phyloP scores from a whole-genome alignment of 202 grass and related monocot species.

The Digitaria exilis region DNA sequence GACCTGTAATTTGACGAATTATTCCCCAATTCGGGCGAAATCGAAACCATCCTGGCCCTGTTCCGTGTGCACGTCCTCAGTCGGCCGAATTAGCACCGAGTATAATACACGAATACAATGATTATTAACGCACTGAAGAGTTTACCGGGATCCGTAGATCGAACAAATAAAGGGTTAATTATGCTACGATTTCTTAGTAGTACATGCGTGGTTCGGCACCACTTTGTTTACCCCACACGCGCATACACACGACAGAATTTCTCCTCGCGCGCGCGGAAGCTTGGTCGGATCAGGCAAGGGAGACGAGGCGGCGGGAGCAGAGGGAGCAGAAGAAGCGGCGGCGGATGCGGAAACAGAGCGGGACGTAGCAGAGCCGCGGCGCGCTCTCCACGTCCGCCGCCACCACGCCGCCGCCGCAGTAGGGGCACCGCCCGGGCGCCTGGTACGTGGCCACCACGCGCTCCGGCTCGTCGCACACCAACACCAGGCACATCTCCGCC shows the following conservation, averaged over 20 bases:
- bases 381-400: constrained; percentile 63
- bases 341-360: constrained; percentile 49
- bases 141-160: background rate
- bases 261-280: background rate
- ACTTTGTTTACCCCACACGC: background rate
- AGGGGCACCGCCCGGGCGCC: constrained; percentile 62
- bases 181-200: background rate
- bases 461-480: constrained; percentile 63
- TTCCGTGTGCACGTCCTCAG: background rate
- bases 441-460: constrained; percentile 50
- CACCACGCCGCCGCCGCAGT: constrained; percentile 56
- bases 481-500: constrained; percentile 52
- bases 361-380: constrained; percentile 54
- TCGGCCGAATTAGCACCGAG: background rate
- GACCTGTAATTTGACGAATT: background rate
- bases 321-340: constrained; percentile 50
- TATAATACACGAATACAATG: background rate
- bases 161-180: background rate
- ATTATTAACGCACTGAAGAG: background rate
- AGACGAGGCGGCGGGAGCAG: constrained; percentile 52
- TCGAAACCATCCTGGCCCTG: background rate
- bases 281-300: constrained; percentile 6
- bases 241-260: too few relatives aligned
- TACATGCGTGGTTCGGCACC: background rate
- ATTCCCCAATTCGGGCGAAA: background rate